Evolutionary conservation across 345 rosid genomes (phyloP).

Genomic region (Corchorus capsularis): DNA sequence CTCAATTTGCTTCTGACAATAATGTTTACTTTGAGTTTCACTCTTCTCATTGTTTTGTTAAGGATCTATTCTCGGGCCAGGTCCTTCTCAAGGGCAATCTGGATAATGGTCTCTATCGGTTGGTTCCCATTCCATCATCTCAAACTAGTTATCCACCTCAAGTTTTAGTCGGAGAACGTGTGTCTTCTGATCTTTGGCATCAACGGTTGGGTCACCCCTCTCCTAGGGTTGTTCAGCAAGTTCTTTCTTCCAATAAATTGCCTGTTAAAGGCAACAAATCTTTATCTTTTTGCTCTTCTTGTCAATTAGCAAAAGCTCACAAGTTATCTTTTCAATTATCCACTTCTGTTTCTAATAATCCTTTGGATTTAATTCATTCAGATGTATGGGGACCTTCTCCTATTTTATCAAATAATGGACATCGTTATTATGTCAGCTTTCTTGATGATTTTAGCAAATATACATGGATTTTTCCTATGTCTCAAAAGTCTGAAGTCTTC

Average conservation of each 20-base stretch:
- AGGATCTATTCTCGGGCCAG: not conserved
- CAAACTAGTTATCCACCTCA: too few species aligned
- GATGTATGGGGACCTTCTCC: slow-evolving; percentile 7
- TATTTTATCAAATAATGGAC: too few species aligned
- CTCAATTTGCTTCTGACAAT: not conserved
- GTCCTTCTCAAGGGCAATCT: not conserved
- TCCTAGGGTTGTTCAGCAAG: not conserved
- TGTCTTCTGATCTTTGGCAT: not conserved
- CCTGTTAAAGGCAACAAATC: too few species aligned
- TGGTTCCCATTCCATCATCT: not conserved
- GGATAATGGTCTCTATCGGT: not conserved
- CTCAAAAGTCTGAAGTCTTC: too few species aligned
- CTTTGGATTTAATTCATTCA: not conserved
- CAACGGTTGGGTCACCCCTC: not conserved
- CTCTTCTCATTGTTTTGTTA: not conserved
- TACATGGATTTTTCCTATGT: too few species aligned
- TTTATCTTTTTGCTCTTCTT: not conserved
- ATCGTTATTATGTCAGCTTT: too few species aligned
- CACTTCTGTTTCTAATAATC: too few species aligned
- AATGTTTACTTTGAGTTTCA: slow-evolving; percentile 3
- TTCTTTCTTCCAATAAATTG: not conserved
- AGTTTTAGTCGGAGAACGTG: not conserved
- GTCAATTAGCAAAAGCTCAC: not conserved
- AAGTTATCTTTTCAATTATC: not conserved
- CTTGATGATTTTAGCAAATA: too few species aligned